Conservation (phyloP, 768 basidiomycete genomes). For the Psilocybe cyanescens region DNA sequence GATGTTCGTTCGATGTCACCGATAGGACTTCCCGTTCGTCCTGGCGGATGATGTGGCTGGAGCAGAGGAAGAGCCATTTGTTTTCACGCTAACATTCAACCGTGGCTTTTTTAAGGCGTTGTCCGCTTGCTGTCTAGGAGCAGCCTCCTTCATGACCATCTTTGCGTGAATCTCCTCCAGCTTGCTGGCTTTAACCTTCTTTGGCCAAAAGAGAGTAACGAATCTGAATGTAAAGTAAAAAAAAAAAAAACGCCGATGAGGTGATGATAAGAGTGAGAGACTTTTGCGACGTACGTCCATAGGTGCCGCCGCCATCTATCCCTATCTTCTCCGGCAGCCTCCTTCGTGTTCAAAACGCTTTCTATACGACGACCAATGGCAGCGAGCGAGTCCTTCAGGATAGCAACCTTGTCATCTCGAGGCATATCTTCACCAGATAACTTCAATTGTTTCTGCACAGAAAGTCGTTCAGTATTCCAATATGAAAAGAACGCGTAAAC, state of each 20-base stretch:
- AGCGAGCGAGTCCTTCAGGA: conserved; percentile 93
- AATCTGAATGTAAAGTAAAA: conserved; percentile 53
- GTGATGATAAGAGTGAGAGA: background rate
- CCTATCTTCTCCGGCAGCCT: conserved; percentile 78
- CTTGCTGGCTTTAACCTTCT: conserved; percentile 93
- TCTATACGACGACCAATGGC: conserved; percentile 95
- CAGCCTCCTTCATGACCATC: conserved; percentile 89
- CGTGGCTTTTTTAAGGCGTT: conserved; percentile 63
- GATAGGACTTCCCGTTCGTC: conserved; percentile 64
- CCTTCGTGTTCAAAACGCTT: conserved; percentile 73
- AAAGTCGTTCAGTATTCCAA: conserved; percentile 14
- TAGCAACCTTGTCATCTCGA: conserved; percentile 94
- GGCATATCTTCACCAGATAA: conserved; percentile 91
- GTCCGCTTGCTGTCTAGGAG: conserved; percentile 62
- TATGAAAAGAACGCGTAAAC: conserved; percentile 27
- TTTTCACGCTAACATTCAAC: conserved; percentile 49
- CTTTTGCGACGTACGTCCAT: conserved; percentile 80
- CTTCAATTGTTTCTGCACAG: conserved; percentile 87
- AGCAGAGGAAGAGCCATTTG: conserved; percentile 53
- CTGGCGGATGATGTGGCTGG: conserved; percentile 48
- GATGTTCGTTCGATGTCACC: conserved; percentile 38
- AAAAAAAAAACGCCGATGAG: conserved; percentile 10
- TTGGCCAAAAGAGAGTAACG: conserved; percentile 96
- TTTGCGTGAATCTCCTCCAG: conserved; percentile 95
- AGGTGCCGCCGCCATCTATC: conserved; percentile 91